Evolutionary conservation across 495 filamentous ascomycete species (phyloP).

Genomic region (Annulohypoxylon stygium): DNA sequence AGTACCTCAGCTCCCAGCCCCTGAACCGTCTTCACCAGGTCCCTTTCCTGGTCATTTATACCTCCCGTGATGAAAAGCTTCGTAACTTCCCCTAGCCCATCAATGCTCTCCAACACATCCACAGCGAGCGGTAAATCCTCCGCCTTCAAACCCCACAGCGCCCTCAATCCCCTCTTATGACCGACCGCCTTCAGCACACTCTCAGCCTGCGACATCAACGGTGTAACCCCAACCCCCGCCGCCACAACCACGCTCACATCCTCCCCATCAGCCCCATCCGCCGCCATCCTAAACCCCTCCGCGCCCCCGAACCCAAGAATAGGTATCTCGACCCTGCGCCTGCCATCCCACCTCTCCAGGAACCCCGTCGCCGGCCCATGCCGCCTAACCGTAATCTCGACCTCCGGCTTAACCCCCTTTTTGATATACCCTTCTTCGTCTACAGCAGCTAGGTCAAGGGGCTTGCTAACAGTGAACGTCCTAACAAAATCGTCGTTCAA

Average conservation of each 20-base stretch:
- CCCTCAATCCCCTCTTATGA: conserved; percentile 51
- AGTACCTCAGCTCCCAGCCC: conserved; percentile 59
- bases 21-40: conserved; percentile 40
- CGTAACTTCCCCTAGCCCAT: conserved; percentile 63
- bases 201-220: conserved; percentile 73
- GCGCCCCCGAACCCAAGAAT: conserved; percentile 80
- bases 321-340: conserved; percentile 70
- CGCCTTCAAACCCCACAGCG: conserved; percentile 76
- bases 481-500: conserved; percentile 86
- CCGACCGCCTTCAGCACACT: conserved; percentile 55
- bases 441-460: conserved; percentile 51
- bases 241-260: conserved; percentile 69
- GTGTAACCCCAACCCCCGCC: conserved; percentile 85
- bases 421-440: conserved; percentile 10
- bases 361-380: conserved; percentile 75
- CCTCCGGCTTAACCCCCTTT: conserved; percentile 52
- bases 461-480: conserved; percentile 80
- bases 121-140: conserved; percentile 72
- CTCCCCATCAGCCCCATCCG: conserved; percentile 27
- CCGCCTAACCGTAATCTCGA: conserved; percentile 78
- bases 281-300: conserved; percentile 53
- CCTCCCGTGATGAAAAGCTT: conserved; percentile 72
- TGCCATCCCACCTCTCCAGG: conserved; percentile 69
- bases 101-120: conserved; percentile 68
- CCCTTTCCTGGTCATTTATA: conserved; percentile 48